These are phyloP conservation scores for Daldinia childiae DNA, from an alignment of 495 filamentous ascomycete species.

Conservation along the genomic window DNA sequence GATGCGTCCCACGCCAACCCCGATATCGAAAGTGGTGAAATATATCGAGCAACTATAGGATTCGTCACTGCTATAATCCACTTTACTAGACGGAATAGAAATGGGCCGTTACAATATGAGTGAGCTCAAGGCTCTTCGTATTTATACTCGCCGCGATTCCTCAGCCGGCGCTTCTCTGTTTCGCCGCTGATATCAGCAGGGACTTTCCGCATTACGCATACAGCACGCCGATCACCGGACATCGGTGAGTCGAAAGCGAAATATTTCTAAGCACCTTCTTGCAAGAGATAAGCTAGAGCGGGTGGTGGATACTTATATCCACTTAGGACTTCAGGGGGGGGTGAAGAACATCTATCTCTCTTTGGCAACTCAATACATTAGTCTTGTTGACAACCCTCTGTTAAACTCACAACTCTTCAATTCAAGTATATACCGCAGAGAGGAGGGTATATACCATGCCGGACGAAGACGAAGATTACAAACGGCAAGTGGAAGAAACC, in stretches of 20 bases:
- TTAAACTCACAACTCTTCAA: neutral
- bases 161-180: neutral
- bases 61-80: neutral
- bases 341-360: neutral
- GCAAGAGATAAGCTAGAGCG: neutral
- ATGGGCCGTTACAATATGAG: neutral
- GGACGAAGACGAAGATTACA: slow-evolving; percentile 15
- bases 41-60: neutral
- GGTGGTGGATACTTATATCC: neutral
- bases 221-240: neutral
- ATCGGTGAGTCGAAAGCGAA: neutral
- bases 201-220: neutral
- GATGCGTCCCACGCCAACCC: neutral
- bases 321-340: neutral
- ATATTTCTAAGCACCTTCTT: neutral
- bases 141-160: neutral
- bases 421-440: no score
- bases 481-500: slow-evolving; percentile 13
- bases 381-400: no score
- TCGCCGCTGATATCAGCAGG: neutral
- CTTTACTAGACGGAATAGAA: neutral
- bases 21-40: neutral
- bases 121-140: neutral
- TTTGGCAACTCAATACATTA: neutral
- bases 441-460: neutral